phyloP scores from a whole-genome alignment of 805 yeast species.

The Yueomyces sinensis region DNA sequence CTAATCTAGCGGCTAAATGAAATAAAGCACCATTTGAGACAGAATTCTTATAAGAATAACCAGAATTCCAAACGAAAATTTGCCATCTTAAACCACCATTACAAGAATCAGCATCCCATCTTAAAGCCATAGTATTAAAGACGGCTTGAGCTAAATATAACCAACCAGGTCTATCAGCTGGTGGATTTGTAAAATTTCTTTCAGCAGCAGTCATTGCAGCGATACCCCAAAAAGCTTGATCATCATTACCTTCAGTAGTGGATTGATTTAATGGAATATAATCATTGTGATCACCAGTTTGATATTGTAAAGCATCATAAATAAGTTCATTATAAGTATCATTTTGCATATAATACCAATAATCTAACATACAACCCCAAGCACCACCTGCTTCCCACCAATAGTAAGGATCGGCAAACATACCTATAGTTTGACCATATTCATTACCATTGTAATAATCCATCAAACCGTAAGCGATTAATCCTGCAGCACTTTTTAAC shows the following conservation, averaged over 20 bases:
- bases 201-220: conserved; percentile 90
- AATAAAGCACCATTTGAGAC: conserved; percentile 85
- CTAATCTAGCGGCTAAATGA: conserved; percentile 77
- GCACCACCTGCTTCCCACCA: conserved; percentile 99
- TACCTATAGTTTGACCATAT: conserved; percentile 70
- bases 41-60: conserved; percentile 85
- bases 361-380: conserved; percentile 78
- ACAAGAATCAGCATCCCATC: conserved; percentile 73
- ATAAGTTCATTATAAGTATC: conserved; percentile 48
- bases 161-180: conserved; percentile 54
- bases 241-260: conserved; percentile 93
- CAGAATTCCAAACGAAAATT: conserved; percentile 86
- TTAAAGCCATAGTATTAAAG: conserved; percentile 74
- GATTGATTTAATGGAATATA: conserved; percentile 82
- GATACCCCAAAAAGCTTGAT: conserved; percentile 95
- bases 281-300: conserved; percentile 60
- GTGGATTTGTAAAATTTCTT: conserved; percentile 65
- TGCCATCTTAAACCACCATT: conserved; percentile 95
- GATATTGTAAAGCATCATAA: conserved; percentile 52
- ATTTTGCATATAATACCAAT: conserved; percentile 58
- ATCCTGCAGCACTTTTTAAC: conserved; percentile 37
- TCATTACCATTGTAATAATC: conserved; percentile 65
- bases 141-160: conserved; percentile 75
- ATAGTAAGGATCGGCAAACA: conserved; percentile 82
- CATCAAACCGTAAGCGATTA: conserved; percentile 58